Conservation (phyloP, 768 basidiomycete genomes). For the Termitomyces sp. region DNA sequence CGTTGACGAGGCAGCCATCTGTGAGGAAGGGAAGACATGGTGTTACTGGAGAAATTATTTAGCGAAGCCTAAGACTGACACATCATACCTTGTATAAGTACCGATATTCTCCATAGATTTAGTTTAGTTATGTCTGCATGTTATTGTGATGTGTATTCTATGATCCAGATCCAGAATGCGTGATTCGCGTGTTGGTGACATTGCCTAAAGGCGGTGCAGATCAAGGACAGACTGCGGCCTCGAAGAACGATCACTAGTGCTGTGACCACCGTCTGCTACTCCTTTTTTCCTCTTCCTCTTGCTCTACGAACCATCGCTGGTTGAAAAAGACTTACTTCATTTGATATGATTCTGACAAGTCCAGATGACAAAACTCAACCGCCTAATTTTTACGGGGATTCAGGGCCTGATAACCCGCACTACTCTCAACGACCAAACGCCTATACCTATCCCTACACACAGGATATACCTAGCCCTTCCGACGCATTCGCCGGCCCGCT, state of each 20-base stretch:
- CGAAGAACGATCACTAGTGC: not conserved
- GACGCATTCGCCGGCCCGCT: slow-evolving; percentile 2
- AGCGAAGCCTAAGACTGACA: slow-evolving; percentile 4
- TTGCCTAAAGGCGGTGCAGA: slow-evolving; percentile 9
- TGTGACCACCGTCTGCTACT: not conserved
- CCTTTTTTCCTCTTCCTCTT: not conserved
- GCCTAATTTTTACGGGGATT: slow-evolving; percentile 5
- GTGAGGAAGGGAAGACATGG: slow-evolving; percentile 47
- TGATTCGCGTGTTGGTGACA: not conserved
- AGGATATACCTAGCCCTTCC: not conserved
- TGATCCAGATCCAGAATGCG: not conserved
- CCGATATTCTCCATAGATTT: slow-evolving; percentile 1
- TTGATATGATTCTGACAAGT: slow-evolving; percentile 11
- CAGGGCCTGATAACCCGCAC: not conserved
- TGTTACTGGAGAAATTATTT: slow-evolving; percentile 35
- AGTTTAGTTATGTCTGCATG: slow-evolving; percentile 1
- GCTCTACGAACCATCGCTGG: not conserved
- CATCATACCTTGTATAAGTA: not conserved
- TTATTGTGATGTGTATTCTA: not conserved
- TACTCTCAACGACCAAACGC: not conserved
- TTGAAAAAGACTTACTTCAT: not conserved
- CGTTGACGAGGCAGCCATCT: slow-evolving; percentile 65
- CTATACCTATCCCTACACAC: not conserved
- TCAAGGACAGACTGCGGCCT: not conserved
- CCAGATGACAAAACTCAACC: slow-evolving; percentile 9